phyloP scores from a whole-genome alignment of 1,139 yeast species.

The Arxiozyma slooffiae region DNA sequence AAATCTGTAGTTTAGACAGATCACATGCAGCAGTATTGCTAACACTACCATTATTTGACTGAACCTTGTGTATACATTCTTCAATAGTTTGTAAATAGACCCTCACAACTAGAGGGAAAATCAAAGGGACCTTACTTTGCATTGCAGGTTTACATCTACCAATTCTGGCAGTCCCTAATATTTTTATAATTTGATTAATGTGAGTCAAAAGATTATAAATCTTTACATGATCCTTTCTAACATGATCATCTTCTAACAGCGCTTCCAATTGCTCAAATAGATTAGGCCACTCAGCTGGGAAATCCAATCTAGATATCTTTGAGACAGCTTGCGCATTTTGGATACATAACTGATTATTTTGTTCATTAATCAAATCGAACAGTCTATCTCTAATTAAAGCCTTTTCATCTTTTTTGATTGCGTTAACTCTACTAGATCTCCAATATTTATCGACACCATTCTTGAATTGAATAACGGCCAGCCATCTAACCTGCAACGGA shows the following conservation, averaged over 20 bases:
- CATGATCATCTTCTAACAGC: slow-evolving; percentile 37
- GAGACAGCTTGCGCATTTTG: slow-evolving; percentile 83
- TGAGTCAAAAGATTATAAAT: slow-evolving; percentile 56
- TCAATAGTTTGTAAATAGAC: slow-evolving; percentile 52
- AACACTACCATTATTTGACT: not conserved
- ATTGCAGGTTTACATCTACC: slow-evolving; percentile 75
- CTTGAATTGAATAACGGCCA: slow-evolving; percentile 78
- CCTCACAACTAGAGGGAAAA: slow-evolving; percentile 50
- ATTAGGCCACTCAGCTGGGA: slow-evolving; percentile 78
- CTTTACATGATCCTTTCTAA: slow-evolving; percentile 39
- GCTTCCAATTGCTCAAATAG: slow-evolving; percentile 56
- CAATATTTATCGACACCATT: slow-evolving; percentile 79
- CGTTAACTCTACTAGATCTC: slow-evolving; percentile 53
- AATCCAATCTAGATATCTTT: slow-evolving; percentile 70
- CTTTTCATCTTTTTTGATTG: slow-evolving; percentile 64
- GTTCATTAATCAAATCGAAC: slow-evolving; percentile 54
- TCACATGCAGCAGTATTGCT: slow-evolving; percentile 15
- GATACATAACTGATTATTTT: slow-evolving; percentile 59
- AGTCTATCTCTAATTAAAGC: slow-evolving; percentile 47
- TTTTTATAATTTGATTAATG: slow-evolving; percentile 67
- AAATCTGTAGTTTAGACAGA: slow-evolving; percentile 44
- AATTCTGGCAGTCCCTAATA: slow-evolving; percentile 62
- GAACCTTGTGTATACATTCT: slow-evolving; percentile 42
- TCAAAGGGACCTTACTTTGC: slow-evolving; percentile 57
- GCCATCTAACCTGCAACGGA: slow-evolving; percentile 66